Evolutionary conservation across 805 yeast genomes (phyloP), one percentile per base, ranked within the genome.

Genomic region (Starmerella vitae): DNA sequence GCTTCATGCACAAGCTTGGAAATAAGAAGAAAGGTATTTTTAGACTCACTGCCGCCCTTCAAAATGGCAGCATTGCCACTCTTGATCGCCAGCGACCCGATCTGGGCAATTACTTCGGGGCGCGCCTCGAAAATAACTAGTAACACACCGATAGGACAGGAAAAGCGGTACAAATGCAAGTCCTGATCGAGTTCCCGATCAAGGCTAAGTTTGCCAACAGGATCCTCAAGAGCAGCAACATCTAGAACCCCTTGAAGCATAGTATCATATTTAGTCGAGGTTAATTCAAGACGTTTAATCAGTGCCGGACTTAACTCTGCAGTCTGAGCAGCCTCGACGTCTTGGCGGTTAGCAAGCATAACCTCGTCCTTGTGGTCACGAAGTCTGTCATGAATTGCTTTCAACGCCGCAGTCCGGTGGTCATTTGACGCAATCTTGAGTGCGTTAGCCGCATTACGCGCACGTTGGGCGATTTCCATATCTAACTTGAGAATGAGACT

Each of bases 91-190:
- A 91, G 67, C 0, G 98, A 91, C 12, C 95, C 79, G 54, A 91
- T 91, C 57, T 91, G 93, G 39, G 98, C 98, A 64, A 91, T 91
- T 9, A 91, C 98, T 58, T 91, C 99, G 28, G 99, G 99, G 54
- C 99, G 72, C 22, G 94, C 75, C 61, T 91, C 99, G 58, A 91
- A 91, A 39, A 91, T 93, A 33, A 91, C 85, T 45, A 91, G 66
- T 33, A 91, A 61, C 0, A 84, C 96, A 15, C 99, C 99, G 4
- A 91, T 85, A 12, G 99, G 98, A 20, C 94, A 81, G 4, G 94
- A 78, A 10, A 88, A 69, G 55, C 94, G 67, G 59, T 75, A 79
- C 44, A 91, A 64, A 36, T 75, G 78, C 47, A 91, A 70, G n/a
- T 83, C 93, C 38, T 84, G 94, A 57, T 91, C 99, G 24, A 91